phyloP scores from a whole-genome alignment of 306 rosid genomes.

The Delonix regia region DNA sequence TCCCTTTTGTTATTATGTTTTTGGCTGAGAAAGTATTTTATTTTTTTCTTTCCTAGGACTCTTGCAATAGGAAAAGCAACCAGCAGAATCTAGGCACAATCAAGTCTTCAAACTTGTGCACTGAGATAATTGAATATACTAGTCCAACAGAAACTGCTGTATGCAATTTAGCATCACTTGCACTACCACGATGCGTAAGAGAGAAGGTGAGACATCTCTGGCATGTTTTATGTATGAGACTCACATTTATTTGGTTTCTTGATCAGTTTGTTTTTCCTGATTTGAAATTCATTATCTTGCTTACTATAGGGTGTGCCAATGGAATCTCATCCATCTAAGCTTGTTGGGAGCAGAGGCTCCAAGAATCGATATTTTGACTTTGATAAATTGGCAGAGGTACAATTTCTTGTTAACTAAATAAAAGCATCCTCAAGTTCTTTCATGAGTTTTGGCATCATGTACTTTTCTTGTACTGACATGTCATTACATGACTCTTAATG shows the following conservation, averaged over 20 bases:
- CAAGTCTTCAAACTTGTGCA: constrained; percentile 35
- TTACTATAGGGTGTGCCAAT: constrained; percentile 63
- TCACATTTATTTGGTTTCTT: constrained; percentile 7
- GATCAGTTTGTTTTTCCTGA: constrained; percentile 13
- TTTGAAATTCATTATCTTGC: constrained; percentile 23
- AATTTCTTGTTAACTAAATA: neutral
- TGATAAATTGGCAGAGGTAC: constrained; percentile 85
- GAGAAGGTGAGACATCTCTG: constrained; percentile 68
- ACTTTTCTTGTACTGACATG: neutral
- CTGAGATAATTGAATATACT: neutral
- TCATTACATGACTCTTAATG: too few species aligned
- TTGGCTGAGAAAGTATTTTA: neutral
- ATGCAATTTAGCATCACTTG: neutral
- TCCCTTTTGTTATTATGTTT: neutral
- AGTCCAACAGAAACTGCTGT: neutral
- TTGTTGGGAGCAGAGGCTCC: constrained; percentile 88
- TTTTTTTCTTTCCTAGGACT: neutral
- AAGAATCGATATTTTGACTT: constrained; percentile 85
- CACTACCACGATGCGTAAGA: constrained; percentile 60
- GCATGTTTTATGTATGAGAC: neutral
- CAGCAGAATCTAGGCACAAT: neutral
- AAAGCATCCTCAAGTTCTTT: neutral
- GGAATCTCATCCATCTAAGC: constrained; percentile 92
- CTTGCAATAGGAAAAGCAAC: neutral
- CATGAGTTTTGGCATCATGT: neutral